Percentiles rank a stretch among this genome's conserved stretches.
Evolutionary conservation across 2,329 filamentous ascomycete genomes (phyloP).

Genomic region (Akanthomyces dipterigenus): DNA sequence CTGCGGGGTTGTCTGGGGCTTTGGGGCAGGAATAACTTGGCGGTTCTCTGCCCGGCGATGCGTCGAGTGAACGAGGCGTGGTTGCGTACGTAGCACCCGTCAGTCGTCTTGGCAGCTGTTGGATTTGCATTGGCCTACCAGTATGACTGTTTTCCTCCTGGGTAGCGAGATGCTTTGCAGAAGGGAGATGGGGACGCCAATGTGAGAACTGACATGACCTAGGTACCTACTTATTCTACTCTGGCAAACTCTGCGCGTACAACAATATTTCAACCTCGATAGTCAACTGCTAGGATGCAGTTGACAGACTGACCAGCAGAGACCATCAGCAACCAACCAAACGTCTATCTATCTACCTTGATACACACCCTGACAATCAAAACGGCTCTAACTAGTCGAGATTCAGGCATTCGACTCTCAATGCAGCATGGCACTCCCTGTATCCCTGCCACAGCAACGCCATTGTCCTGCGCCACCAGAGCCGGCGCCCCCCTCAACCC

Average conservation of each 20-base stretch:
- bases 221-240: not conserved
- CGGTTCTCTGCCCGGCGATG: not conserved
- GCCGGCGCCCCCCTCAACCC: not conserved
- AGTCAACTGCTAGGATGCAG: not conserved
- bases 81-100: not conserved
- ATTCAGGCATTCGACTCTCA: not conserved
- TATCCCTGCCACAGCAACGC: not conserved
- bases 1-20: not conserved
- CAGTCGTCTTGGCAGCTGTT: not conserved
- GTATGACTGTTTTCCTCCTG: not conserved
- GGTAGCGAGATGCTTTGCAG: constrained; percentile 1
- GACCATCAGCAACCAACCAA: not conserved
- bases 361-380: not conserved
- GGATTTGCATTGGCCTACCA: not conserved
- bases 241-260: too few relatives aligned
- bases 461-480: not conserved
- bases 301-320: not conserved
- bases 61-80: not conserved
- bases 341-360: too few relatives aligned
- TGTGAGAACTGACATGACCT: not conserved
- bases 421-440: not conserved
- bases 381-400: not conserved
- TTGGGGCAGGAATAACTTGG: not conserved
- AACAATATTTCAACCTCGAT: too few relatives aligned
- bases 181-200: not conserved